Evolutionary conservation across 1,284 basidiomycete genomes (phyloP), one percentile per base, ranked within the genome.

Genomic region (Agaricales sp.): DNA sequence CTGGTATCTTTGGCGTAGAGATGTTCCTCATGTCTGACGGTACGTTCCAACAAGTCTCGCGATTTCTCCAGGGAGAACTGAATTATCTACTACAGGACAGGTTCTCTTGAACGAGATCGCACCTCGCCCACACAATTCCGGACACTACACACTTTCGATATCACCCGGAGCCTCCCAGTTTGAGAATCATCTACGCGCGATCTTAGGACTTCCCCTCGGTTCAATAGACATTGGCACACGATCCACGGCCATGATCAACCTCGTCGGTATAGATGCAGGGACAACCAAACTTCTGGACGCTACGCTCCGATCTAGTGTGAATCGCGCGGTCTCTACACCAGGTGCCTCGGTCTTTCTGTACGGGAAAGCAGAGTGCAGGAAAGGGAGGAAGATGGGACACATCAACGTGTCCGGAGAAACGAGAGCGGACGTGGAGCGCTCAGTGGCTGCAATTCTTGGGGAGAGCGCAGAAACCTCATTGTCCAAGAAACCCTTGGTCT

Each of bases 81-180:
- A 43, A 55, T 48, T 46, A 41, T 44, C 46, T 49, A 12, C 6
- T 24, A 16, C 50, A 94, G 92, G 87, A 20, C 67, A 72, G 0
- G 74, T 99, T 2, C 80, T 86, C 52, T 77, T 99, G 57, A 99
- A 99, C 67, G 96, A 99, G 69, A 97, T 99, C 54, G 96, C 96
- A 0, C 96, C 96, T n/a, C 80, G 96, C 19, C 95, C 96, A 0
- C 96, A 99, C 67, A 99, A 99, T 68, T 97, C 93, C 6, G 95
- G 95, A 0, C 96, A 99, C 65, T 97, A 98, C 67, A 98, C 95
- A n/a, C 98, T 99, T 61, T 95, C 98, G 68, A 41, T 41, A n/a
- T n/a, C 39, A 41, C 39, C 39, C 8, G 39, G 39, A n/a, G 94
- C 95, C 0, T 97, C 92, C 12, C 96, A 99, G 68, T 99, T 93